A percentile compares a stretch with the other conserved stretches of the same genome.
Conservation (phyloP, 331 rosid genomes). For the Malus hybrid region DNA sequence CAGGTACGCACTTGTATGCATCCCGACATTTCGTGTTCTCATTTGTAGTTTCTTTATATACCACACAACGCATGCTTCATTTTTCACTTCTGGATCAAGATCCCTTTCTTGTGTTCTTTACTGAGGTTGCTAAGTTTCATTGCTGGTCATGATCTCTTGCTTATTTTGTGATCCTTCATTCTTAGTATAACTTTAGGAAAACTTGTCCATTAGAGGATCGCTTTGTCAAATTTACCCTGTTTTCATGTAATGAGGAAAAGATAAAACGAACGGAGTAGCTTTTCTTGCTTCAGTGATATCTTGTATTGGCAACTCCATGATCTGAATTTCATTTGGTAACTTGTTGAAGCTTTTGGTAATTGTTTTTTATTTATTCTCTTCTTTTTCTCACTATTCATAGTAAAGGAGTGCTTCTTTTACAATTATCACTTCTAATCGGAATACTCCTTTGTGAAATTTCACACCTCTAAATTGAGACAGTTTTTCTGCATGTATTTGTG, state of each 20-base stretch:
- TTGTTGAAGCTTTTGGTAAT: not conserved
- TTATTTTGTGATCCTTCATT: not conserved
- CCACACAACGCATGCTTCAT: not conserved
- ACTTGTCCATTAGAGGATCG: not conserved
- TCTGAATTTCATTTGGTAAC: not conserved
- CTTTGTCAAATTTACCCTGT: not conserved
- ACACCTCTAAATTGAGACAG: not conserved
- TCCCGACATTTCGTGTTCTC: not conserved
- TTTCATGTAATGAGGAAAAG: not conserved
- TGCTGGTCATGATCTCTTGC: not conserved
- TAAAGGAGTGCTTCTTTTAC: not conserved
- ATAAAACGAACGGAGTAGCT: not conserved
- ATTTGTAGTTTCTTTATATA: not conserved
- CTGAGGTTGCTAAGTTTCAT: not conserved
- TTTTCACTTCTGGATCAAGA: not conserved
- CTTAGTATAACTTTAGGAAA: not conserved
- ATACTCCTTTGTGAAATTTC: not conserved
- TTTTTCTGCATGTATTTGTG: not conserved
- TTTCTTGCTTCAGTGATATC: not conserved
- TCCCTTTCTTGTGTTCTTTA: not conserved
- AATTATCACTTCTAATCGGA: no score
- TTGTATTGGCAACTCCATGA: not conserved
- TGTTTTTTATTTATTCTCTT: not conserved
- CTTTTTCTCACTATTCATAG: not conserved
- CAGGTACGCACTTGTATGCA: constrained; percentile 41